phyloP scores from a whole-genome alignment of 2,329 filamentous ascomycete species.

The Penicillium vulpinum region DNA sequence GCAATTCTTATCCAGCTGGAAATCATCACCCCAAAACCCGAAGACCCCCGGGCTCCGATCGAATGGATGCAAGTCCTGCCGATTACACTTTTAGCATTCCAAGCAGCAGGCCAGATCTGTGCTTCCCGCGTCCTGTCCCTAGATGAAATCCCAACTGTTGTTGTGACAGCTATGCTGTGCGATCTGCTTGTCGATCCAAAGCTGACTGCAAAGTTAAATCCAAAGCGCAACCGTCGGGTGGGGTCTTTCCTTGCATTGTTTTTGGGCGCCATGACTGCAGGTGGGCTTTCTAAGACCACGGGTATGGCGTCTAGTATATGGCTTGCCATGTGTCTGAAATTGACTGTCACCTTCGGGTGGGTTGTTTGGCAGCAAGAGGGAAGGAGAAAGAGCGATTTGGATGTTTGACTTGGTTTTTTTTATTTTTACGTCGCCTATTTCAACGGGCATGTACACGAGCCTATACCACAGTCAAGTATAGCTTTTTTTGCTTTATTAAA shows the following conservation, averaged over 20 bases:
- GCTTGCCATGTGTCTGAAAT: conserved; percentile 42
- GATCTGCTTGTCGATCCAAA: conserved; percentile 42
- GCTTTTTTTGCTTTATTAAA: not conserved
- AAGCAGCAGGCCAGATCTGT: conserved; percentile 44
- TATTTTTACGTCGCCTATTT: not conserved
- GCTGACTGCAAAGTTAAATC: conserved; percentile 27
- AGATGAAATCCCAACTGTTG: conserved; percentile 45
- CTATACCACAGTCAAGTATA: not conserved
- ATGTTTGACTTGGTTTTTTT: not conserved
- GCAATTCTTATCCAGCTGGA: conserved; percentile 38
- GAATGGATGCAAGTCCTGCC: conserved; percentile 41
- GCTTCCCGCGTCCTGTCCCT: conserved; percentile 39
- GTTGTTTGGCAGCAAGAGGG: conserved; percentile 35
- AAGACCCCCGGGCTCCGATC: conserved; percentile 33
- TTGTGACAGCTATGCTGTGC: conserved; percentile 43
- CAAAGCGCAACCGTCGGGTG: conserved; percentile 37
- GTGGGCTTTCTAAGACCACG: conserved; percentile 38
- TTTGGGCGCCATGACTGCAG: conserved; percentile 43
- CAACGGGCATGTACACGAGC: not conserved
- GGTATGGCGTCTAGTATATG: conserved; percentile 42
- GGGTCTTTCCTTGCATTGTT: conserved; percentile 42
- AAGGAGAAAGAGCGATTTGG: conserved; percentile 1
- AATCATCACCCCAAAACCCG: conserved; percentile 33
- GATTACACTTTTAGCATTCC: conserved; percentile 42
- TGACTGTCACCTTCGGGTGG: conserved; percentile 36